Conservation (phyloP, 2,329 filamentous ascomycete genomes). For the Knoxdaviesia proteae region DNA sequence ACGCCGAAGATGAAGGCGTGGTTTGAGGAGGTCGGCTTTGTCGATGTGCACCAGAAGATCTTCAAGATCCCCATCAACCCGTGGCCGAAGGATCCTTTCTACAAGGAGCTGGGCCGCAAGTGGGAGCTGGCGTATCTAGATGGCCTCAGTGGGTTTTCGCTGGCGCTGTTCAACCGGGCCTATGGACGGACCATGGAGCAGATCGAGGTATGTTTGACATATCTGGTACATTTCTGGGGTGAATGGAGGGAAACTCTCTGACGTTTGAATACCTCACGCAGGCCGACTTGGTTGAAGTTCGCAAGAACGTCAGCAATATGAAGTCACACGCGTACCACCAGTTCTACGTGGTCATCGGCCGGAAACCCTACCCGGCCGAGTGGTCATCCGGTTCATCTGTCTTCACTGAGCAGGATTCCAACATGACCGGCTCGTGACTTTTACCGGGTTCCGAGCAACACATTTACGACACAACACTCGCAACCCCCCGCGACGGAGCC, state of each 20-base stretch:
- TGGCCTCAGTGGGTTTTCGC: conserved; percentile 23
- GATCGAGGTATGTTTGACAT: conserved; percentile 19
- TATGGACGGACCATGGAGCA: conserved; percentile 20
- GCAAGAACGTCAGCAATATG: conserved; percentile 23
- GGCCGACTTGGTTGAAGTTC: conserved; percentile 27
- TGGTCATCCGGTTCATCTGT: not conserved
- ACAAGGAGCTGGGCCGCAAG: conserved; percentile 21
- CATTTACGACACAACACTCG: too few species aligned
- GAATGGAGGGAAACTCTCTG: too few species aligned
- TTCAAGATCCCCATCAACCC: conserved; percentile 33
- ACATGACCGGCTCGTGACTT: too few species aligned
- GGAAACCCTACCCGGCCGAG: conserved; percentile 20
- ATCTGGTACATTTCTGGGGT: conserved; percentile 3
- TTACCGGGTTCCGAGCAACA: too few species aligned
- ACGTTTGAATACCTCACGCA: conserved; percentile 5
- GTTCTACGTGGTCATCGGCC: conserved; percentile 27
- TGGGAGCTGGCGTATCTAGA: conserved; percentile 22
- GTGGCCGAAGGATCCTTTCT: conserved; percentile 26
- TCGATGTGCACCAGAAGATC: conserved; percentile 28
- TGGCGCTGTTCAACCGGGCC: conserved; percentile 19
- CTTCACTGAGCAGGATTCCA: too few species aligned
- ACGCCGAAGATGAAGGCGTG: conserved; percentile 14
- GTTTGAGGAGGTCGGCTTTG: conserved; percentile 28
- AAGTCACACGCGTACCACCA: conserved; percentile 26
- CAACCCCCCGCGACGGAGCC: too few species aligned